Evolutionary conservation across 2,329 filamentous ascomycete species (phyloP), one percentile per base, ranked within the genome.

Genomic region (Fusarium luffae): DNA sequence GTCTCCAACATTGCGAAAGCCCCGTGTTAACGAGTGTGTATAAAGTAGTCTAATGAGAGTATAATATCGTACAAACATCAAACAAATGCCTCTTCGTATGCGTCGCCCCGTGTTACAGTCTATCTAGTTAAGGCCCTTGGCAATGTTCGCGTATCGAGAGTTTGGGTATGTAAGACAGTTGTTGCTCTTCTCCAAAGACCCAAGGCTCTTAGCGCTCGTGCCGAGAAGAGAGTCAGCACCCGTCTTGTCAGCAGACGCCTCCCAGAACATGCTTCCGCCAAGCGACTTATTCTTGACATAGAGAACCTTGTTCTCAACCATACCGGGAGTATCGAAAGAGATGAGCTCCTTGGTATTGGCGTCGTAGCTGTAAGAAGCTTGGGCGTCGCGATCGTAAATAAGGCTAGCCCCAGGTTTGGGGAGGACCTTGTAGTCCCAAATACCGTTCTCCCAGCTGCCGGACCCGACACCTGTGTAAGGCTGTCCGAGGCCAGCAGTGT

Each of bases 221-320:
- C 77, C 74, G 48, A 92, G 89, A 68, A 95, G 80, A 70, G 89
- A 92, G 4, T 85, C 83, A 12, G 78, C 80, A 16, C 85, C 87
- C 6, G 74, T 83, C 73, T 85, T 85, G 76, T 96, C 93, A 4
- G 85, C 88, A 62, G 89, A 92, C 12, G 87, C 89, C 77, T 96
- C 92, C 93, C 93, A 97, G 86, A 92, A 96, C 92, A 96, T 95
- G 23, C 86, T 89, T 19, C 93, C 93, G 5, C 90, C 92, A 0
- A 96, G 84, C 4, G 50, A 47, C 0, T 88, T 85, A 47, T 80
- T 75, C 77, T 85, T 84, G 68, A 93, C 86, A 76, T 90, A 95
- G 7, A 81, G 74, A 4, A 88, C 87, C 81, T 95, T 97, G 66
- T 80, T 76, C 51, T 80, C 77, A 16, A 89, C 84, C 71, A 89